Conservation (phyloP, 345 rosid genomes). For the Lepidium africanum region DNA sequence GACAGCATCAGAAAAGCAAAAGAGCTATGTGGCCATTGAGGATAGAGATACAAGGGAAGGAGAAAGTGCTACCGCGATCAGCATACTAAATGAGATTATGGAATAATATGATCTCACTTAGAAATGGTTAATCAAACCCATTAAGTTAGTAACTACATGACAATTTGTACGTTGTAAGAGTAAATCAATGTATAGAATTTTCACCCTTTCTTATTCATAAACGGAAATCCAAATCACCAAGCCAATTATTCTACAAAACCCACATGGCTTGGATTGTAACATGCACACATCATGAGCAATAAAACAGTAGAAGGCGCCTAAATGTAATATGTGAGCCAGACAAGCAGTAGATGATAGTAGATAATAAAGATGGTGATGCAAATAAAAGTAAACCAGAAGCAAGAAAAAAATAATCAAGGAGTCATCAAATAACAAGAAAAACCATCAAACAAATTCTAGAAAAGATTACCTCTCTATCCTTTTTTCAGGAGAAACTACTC, state of each 20-base stretch:
- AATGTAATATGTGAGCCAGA: neutral
- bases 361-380: neutral
- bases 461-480: neutral
- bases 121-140: neutral
- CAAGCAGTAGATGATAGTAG: neutral
- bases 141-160: neutral
- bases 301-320: neutral
- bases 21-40: neutral
- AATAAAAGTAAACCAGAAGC: neutral
- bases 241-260: neutral
- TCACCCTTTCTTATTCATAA: neutral
- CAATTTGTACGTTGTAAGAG: neutral
- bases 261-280: neutral
- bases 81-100: neutral
- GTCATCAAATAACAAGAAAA: neutral
- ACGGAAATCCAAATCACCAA: neutral
- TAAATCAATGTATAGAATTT: neutral
- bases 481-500: neutral
- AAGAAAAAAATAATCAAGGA: neutral
- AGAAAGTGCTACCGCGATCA: neutral
- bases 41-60: neutral
- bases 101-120: neutral
- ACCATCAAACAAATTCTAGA: neutral
- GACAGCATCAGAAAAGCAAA: neutral
- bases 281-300: neutral